A percentile compares a stretch with the other conserved stretches of the same genome.
Evolutionary conservation across 768 basidiomycete genomes (phyloP).

Genomic region (Termitomyces sp.): DNA sequence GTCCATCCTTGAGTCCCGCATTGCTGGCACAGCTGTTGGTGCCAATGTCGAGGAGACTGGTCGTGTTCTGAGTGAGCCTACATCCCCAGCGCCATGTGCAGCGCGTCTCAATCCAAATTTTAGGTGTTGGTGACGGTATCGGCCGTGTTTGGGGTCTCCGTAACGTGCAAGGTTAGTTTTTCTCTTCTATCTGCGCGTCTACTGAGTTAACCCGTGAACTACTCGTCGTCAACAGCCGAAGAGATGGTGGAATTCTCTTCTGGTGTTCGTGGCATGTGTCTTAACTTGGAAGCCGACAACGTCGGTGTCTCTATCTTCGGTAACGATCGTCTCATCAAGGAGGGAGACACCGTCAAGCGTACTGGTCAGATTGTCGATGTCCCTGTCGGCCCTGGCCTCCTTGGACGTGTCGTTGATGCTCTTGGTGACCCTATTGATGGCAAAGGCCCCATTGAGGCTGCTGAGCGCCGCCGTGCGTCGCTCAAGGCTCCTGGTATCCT

Average conservation of each 20-base stretch:
- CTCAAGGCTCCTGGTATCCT: slow-evolving; percentile 99
- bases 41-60: slow-evolving; percentile 99
- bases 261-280: slow-evolving; percentile 99
- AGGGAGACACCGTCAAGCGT: slow-evolving; percentile 99
- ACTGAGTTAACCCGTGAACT: slow-evolving; percentile 3
- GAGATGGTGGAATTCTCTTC: slow-evolving; percentile 99
- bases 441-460: slow-evolving; percentile 93
- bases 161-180: slow-evolving; percentile 85
- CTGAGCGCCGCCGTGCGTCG: slow-evolving; percentile 94
- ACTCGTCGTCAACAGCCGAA: slow-evolving; percentile 57
- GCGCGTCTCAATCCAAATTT: slow-evolving; percentile 17
- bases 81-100: background rate
- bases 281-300: slow-evolving; percentile 99
- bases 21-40: slow-evolving; percentile 85
- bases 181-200: background rate
- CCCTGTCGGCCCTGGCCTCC: slow-evolving; percentile 93
- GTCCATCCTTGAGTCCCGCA: slow-evolving; percentile 97
- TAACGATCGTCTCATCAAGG: slow-evolving; percentile 97
- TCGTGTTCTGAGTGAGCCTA: slow-evolving; percentile 87
- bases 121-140: slow-evolving; percentile 99
- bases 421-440: slow-evolving; percentile 99
- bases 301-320: slow-evolving; percentile 99
- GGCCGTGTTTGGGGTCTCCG: slow-evolving; percentile 98
- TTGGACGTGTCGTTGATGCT: slow-evolving; percentile 99
- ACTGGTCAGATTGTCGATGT: slow-evolving; percentile 99